Conservation (phyloP, 2,329 filamentous ascomycete genomes). For the Helotiales sp. region DNA sequence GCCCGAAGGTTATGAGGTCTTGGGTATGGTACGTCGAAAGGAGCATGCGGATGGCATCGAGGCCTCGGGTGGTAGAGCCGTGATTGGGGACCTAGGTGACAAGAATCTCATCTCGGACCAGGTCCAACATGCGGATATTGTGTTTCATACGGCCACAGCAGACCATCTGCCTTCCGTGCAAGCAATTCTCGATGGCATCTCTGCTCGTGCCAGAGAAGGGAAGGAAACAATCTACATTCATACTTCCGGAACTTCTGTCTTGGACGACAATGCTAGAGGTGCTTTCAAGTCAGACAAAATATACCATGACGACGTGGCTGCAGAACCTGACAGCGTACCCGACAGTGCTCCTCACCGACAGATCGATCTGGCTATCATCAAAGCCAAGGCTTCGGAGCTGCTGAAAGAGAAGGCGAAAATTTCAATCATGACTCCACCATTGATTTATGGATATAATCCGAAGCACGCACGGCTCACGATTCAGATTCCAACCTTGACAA, state of each 20-base stretch:
- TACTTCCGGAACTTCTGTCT: slow-evolving; percentile 2
- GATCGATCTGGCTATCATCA: slow-evolving; percentile 46
- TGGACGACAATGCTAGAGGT: too few species aligned
- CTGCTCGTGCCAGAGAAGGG: slow-evolving; percentile 37
- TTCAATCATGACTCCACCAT: too few species aligned
- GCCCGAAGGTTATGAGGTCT: too few species aligned
- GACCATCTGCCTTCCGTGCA: slow-evolving; percentile 46
- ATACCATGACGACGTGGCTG: slow-evolving; percentile 36
- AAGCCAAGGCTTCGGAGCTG: slow-evolving; percentile 42
- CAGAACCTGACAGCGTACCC: slow-evolving; percentile 42
- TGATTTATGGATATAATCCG: slow-evolving; percentile 30
- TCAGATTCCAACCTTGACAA: slow-evolving; percentile 46
- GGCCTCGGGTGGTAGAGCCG: too few species aligned
- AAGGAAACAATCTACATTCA: slow-evolving; percentile 35
- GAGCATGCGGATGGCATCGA: too few species aligned
- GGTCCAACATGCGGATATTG: slow-evolving; percentile 37
- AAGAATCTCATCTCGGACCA: too few species aligned
- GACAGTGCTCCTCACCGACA: slow-evolving; percentile 44
- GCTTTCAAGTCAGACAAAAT: too few species aligned
- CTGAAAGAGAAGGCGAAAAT: slow-evolving; percentile 16
- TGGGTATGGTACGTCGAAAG: too few species aligned
- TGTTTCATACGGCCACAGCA: slow-evolving; percentile 49
- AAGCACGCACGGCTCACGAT: slow-evolving; percentile 44
- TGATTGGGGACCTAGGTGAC: too few species aligned
- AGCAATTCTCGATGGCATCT: slow-evolving; percentile 45